A percentile compares a stretch with the other conserved stretches of the same genome.
phyloP scores from a whole-genome alignment of 352 stramenopile species.

The Pythium coloratum region DNA sequence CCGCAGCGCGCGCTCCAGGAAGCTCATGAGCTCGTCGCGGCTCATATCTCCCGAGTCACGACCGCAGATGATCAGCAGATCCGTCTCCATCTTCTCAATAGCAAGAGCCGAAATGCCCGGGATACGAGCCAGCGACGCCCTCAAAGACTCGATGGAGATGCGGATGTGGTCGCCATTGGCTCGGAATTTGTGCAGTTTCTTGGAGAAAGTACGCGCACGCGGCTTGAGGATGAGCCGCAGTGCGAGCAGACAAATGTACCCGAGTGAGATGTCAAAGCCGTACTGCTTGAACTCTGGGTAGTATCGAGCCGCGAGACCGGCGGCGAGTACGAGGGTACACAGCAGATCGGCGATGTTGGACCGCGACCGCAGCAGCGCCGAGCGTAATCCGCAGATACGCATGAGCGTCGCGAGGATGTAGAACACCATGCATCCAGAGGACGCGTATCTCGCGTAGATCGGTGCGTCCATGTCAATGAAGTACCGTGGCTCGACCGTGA shows the following conservation, averaged over 20 bases:
- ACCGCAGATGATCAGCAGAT: conserved; percentile 86
- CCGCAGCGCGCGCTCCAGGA: conserved; percentile 76
- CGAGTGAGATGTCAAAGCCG: conserved; percentile 61
- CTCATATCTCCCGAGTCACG: conserved; percentile 87
- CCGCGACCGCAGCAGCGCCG: conserved; percentile 76
- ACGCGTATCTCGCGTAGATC: conserved; percentile 19
- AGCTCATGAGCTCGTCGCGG: conserved; percentile 85
- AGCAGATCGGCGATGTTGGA: conserved; percentile 82
- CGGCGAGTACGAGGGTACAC: conserved; percentile 22
- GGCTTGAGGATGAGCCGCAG: conserved; percentile 85
- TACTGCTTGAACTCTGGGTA: conserved; percentile 40
- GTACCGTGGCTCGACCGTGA: conserved; percentile 69
- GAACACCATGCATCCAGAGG: conserved; percentile 68
- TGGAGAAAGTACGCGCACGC: conserved; percentile 78
- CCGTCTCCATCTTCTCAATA: conserved; percentile 90
- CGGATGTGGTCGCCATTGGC: conserved; percentile 84
- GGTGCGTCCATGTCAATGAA: conserved; percentile 27
- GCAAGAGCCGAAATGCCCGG: conserved; percentile 76
- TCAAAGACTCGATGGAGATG: conserved; percentile 83
- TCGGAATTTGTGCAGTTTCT: conserved; percentile 88
- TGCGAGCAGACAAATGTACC: conserved; percentile 66
- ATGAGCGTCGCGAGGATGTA: conserved; percentile 87
- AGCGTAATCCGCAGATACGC: conserved; percentile 65
- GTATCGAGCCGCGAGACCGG: background rate
- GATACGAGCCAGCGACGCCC: conserved; percentile 78